Conservation (phyloP, 2,329 filamentous ascomycete genomes). For the Neonectria sp. region DNA sequence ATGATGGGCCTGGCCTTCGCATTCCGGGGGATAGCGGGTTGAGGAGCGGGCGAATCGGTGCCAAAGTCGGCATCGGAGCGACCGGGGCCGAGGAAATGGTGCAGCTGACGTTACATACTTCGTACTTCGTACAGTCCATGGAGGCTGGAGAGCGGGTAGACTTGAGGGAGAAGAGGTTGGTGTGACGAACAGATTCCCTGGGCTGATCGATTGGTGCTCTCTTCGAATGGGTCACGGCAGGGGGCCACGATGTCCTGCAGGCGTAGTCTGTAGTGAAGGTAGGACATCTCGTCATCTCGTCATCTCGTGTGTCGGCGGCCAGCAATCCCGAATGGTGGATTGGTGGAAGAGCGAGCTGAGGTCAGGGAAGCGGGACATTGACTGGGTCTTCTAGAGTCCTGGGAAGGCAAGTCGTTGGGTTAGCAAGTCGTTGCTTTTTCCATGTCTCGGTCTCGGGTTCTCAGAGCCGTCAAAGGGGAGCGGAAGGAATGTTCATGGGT, state of each 20-base stretch:
- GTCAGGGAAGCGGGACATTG: constrained; percentile 18
- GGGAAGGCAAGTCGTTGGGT: background rate
- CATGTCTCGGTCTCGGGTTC: background rate
- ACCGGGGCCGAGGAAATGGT: constrained; percentile 14
- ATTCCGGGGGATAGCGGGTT: constrained; percentile 16
- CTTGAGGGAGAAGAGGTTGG: constrained; percentile 34
- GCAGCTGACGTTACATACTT: constrained; percentile 33
- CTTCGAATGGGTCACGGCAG: constrained; percentile 13
- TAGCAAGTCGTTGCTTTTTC: constrained; percentile 1
- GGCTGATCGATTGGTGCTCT: constrained; percentile 31
- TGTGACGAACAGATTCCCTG: constrained; percentile 40
- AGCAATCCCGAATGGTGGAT: constrained; percentile 4
- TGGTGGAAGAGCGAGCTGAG: constrained; percentile 11
- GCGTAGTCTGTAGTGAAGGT: constrained; percentile 9
- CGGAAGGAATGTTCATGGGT: constrained; percentile 7
- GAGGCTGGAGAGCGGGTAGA: constrained; percentile 34
- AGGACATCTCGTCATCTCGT: constrained; percentile 19
- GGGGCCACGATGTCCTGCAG: constrained; percentile 35
- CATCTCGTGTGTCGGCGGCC: constrained; percentile 19
- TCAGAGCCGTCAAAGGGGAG: background rate
- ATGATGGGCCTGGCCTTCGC: constrained; percentile 14
- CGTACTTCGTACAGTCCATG: constrained; percentile 5
- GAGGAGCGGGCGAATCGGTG: constrained; percentile 22
- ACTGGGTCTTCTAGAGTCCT: background rate
- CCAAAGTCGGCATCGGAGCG: constrained; percentile 17